A percentile compares a stretch with the other conserved stretches of the same genome.
These are phyloP conservation scores for Bolboschoenoplectus hybrid DNA, from an alignment of 202 grass and related monocot genomes.

Conservation along the genomic window DNA sequence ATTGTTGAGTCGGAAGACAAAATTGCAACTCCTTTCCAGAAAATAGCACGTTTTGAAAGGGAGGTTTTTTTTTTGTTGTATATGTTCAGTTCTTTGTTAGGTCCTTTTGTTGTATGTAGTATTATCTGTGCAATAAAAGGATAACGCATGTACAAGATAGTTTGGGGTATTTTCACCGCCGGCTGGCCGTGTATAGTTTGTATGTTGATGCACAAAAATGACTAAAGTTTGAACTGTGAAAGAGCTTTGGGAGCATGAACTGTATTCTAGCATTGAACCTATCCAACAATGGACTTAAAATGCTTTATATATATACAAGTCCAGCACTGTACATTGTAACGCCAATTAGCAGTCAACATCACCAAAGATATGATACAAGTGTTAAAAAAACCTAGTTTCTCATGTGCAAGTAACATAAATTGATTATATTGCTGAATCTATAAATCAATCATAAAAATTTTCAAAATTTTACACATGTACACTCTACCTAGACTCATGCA, in stretches of 20 bases:
- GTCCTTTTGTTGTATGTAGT: neutral
- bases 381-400: neutral
- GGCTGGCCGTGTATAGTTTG: too few relatives aligned
- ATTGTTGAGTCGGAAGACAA: neutral
- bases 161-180: too few relatives aligned
- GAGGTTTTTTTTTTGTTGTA: neutral
- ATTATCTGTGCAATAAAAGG: neutral
- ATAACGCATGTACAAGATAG: too few relatives aligned
- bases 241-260: constrained; percentile 55
- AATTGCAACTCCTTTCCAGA: neutral
- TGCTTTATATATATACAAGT: neutral
- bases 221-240: neutral
- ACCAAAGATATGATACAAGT: neutral
- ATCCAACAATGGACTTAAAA: constrained; percentile 47
- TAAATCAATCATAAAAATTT: constrained; percentile 24
- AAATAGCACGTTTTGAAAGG: neutral
- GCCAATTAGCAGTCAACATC: neutral
- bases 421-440: neutral
- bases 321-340: neutral
- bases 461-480: constrained; percentile 24
- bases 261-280: constrained; percentile 62
- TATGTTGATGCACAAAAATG: too few relatives aligned
- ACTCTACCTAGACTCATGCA: constrained; percentile 48
- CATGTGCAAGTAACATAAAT: constrained; percentile 1
- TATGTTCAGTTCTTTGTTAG: neutral